phyloP scores from a whole-genome alignment of 2,329 filamentous ascomycete species.

The Beauveria sp. region DNA sequence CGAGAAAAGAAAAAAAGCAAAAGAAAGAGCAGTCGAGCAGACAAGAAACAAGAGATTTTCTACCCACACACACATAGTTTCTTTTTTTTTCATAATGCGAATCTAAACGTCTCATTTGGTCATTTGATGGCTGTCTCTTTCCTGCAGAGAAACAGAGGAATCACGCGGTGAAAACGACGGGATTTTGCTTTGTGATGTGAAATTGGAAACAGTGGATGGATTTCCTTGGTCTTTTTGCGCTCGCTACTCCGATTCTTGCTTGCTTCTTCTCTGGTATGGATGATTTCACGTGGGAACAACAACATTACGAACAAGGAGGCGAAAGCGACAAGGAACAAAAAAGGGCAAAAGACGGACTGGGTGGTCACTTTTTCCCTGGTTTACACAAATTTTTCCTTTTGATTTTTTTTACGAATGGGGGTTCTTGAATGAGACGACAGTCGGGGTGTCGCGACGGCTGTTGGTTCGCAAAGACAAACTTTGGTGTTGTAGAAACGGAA shows the following conservation, averaged over 20 bases:
- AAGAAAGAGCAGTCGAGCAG: conserved; percentile 18
- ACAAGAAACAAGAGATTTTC: conserved; percentile 5
- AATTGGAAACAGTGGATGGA: background rate
- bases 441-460: background rate
- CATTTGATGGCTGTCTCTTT: conserved; percentile 1
- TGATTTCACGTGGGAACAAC: background rate
- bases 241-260: background rate
- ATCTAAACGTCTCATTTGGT: conserved; percentile 10
- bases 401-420: conserved; percentile 7
- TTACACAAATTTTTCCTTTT: background rate
- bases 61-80: conserved; percentile 7
- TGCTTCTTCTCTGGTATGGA: background rate
- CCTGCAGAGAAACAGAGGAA: conserved; percentile 3
- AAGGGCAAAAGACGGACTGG: conserved; percentile 5
- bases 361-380: background rate
- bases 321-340: background rate
- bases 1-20: conserved; percentile 21
- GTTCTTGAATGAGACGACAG: background rate
- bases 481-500: conserved; percentile 36
- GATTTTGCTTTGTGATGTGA: conserved; percentile 9
- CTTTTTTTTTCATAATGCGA: conserved; percentile 11
- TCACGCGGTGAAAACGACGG: background rate
- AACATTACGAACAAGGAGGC: conserved; percentile 9
- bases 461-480: conserved; percentile 6
- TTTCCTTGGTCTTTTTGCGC: background rate